Evolutionary conservation across 2,329 filamentous ascomycete species (phyloP), one percentile per base, ranked within the genome.

Genomic region (Knoxdaviesia capensis): DNA sequence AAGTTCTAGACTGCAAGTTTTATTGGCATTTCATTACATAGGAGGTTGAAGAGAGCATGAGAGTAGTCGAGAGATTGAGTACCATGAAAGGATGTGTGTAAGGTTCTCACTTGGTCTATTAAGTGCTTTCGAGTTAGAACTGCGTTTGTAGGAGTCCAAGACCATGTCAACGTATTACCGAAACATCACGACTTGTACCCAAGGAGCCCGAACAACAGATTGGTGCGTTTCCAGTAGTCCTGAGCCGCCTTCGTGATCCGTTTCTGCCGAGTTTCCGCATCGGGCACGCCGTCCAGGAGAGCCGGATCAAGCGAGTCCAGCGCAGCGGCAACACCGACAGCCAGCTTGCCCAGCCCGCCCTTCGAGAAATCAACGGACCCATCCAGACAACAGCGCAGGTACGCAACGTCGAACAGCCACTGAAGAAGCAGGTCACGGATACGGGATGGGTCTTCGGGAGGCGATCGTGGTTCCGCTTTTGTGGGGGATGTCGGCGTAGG

Each of bases 171-270:
- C 20, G 20, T 20, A 20, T 20, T 20, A 20, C 20, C 2, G 20
- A 20, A 20, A 20, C 20, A 3, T 20, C 20, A 20, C 20, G 20
- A 20, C 20, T 29, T 10, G n/a, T 40, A 68, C 49, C 66, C 67
- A 48, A 94, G 59, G 44, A 93, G 61, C 2, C 81, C 85, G 59
- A 94, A 94, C 30, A 94, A 58, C 47, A 94, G 58, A 55, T 72
- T 78, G 7, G 82, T 90, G 52, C 80, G 74, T 62, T 80, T 83
- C 75, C 83, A 90, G 56, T 90, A 92, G 41, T 87, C 83, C 38
- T 68, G 63, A 5, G 83, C 73, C 10, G 67, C 63, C 56, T 78
- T 80, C 49, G 54, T 58, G 34, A 92, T 56, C 47, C 71, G 71
- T 38, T 66, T 58, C 10, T 60, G 62, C 5, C 57, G 60, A 7